phyloP scores from a whole-genome alignment of 306 rosid genomes.

The Dalbergia cultrata region DNA sequence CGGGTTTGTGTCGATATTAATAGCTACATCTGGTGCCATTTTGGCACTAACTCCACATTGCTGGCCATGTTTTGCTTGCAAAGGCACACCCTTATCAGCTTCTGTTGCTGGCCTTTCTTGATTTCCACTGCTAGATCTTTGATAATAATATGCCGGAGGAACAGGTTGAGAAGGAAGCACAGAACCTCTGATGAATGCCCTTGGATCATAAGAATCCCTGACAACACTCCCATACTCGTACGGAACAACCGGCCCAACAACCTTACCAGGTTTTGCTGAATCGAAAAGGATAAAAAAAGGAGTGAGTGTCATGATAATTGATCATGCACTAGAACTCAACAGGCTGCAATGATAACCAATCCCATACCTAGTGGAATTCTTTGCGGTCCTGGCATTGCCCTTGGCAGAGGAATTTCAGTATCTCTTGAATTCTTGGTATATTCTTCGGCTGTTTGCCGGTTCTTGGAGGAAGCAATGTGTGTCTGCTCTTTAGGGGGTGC shows the following conservation, averaged over 20 bases:
- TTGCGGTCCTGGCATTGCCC: conserved; percentile 70
- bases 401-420: conserved; percentile 61
- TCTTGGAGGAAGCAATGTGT: conserved; percentile 57
- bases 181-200: conserved; percentile 70
- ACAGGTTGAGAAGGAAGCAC: conserved; percentile 70
- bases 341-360: conserved; percentile 9
- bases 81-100: conserved; percentile 53
- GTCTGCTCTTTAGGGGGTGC: conserved; percentile 70
- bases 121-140: conserved; percentile 60
- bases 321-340: neutral
- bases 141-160: conserved; percentile 73
- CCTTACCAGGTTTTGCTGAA: conserved; percentile 91
- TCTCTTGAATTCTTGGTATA: conserved; percentile 63
- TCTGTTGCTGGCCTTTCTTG: conserved; percentile 66
- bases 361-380: conserved; percentile 75
- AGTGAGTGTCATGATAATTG: neutral
- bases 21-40: conserved; percentile 75
- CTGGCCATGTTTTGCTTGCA: conserved; percentile 69
- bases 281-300: neutral
- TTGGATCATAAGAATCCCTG: conserved; percentile 84
- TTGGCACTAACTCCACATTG: conserved; percentile 72
- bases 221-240: conserved; percentile 64
- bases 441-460: conserved; percentile 61
- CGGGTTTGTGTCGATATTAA: conserved; percentile 80
- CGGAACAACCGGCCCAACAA: conserved; percentile 83